phyloP scores from a whole-genome alignment of 140 eudicot species.

The Senecio squalidus region DNA sequence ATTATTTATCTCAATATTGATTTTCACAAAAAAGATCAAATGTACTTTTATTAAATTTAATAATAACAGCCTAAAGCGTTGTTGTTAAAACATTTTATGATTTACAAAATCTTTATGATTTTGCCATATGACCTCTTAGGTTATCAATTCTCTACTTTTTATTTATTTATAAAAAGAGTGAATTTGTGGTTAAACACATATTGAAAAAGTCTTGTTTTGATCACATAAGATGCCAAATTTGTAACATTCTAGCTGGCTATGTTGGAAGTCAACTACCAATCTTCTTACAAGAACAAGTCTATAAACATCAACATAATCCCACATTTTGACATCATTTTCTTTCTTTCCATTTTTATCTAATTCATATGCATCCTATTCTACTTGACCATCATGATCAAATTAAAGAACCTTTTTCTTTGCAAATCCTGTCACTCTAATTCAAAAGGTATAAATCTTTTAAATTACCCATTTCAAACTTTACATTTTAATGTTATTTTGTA shows the following conservation, averaged over 20 bases:
- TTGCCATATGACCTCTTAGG: no score
- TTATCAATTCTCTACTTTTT: no score
- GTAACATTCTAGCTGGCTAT: conserved; percentile 18
- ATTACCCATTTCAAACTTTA: neutral
- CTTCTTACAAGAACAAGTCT: neutral
- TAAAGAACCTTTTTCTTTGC: conserved; percentile 34
- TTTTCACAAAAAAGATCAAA: no score
- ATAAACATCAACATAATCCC: conserved; percentile 3
- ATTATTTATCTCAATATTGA: no score
- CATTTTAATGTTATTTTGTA: conserved; percentile 10
- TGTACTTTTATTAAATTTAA: no score
- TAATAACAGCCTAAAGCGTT: no score
- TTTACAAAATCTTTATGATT: no score
- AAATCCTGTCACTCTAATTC: conserved; percentile 30
- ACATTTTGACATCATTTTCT: neutral
- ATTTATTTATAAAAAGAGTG: no score
- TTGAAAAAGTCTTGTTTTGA: conserved; percentile 5
- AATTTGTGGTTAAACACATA: neutral
- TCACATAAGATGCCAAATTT: neutral
- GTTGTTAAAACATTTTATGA: no score
- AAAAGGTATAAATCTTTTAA: conserved; percentile 34
- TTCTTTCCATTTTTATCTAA: neutral
- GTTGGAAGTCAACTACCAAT: conserved; percentile 1
- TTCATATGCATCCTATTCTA: conserved; percentile 11
- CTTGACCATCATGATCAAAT: conserved; percentile 34